A percentile compares a stretch with the other conserved stretches of the same genome.
These are phyloP conservation scores for Colletotrichum tabaci DNA, from an alignment of 2,329 filamentous ascomycete species.

Conservation along the genomic window DNA sequence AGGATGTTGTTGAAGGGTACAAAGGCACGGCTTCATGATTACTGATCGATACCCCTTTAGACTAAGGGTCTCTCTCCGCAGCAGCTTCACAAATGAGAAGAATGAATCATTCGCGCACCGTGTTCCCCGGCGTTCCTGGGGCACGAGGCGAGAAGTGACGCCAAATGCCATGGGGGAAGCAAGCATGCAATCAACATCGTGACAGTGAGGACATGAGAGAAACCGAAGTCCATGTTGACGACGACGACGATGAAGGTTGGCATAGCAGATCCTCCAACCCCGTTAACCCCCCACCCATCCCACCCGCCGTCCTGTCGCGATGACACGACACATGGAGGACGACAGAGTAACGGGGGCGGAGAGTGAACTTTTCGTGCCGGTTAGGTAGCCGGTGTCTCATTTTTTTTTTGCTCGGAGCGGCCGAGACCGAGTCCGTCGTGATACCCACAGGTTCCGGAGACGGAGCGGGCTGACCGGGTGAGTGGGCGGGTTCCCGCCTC, in stretches of 20 bases:
- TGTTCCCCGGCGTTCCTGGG: background rate
- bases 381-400: background rate
- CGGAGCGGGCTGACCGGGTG: background rate
- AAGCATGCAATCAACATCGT: too few relatives aligned
- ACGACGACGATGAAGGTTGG: too few relatives aligned
- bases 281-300: too few relatives aligned
- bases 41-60: constrained; percentile 34
- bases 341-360: background rate
- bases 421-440: background rate
- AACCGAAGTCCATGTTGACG: too few relatives aligned
- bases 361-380: too few relatives aligned
- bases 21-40: background rate
- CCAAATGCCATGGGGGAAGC: too few relatives aligned
- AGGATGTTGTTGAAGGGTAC: background rate
- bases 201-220: too few relatives aligned
- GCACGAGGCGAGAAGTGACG: too few relatives aligned
- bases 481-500: constrained; percentile 3
- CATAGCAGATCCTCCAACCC: too few relatives aligned
- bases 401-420: background rate
- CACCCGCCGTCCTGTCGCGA: background rate
- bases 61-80: constrained; percentile 16
- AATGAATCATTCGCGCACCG: background rate
- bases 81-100: background rate
- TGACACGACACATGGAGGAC: too few relatives aligned
- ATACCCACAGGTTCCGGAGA: constrained; percentile 6